Conservation (phyloP, 371 early-diverging fungal species). For the Rhizopus stolonifer region DNA sequence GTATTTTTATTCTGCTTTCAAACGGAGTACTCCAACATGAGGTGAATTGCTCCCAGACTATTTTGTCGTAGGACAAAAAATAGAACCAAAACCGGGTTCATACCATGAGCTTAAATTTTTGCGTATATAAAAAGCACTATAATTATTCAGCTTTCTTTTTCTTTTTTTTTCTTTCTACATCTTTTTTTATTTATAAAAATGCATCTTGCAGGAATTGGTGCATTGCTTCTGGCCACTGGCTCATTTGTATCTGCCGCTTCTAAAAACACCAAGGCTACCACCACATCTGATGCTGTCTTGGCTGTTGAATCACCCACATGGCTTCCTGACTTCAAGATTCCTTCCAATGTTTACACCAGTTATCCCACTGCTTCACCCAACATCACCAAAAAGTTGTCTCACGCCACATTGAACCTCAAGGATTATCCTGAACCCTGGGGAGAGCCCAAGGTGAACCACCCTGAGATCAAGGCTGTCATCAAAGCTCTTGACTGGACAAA, state of each 20-base stretch:
- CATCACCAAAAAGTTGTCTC: constrained; percentile 21
- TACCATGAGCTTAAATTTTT: background rate
- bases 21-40: background rate
- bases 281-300: constrained; percentile 20
- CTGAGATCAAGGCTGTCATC: constrained; percentile 42
- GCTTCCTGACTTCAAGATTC: constrained; percentile 33
- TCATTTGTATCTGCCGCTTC: constrained; percentile 30
- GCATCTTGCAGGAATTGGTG: constrained; percentile 25
- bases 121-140: background rate
- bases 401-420: constrained; percentile 20
- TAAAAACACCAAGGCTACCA: constrained; percentile 4
- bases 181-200: constrained; percentile 8
- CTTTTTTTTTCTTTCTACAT: background rate
- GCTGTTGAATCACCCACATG: constrained; percentile 44
- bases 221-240: constrained; percentile 27
- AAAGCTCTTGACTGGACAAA: constrained; percentile 45
- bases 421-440: constrained; percentile 44
- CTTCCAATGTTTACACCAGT: constrained; percentile 29
- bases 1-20: background rate
- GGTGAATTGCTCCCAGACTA: background rate
- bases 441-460: constrained; percentile 24
- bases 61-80: background rate
- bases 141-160: background rate
- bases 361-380: constrained; percentile 35
- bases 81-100: background rate